Evolutionary conservation across 345 rosid species (phyloP), one percentile per base, ranked within the genome.

Genomic region (Raphanus raphanistrum): DNA sequence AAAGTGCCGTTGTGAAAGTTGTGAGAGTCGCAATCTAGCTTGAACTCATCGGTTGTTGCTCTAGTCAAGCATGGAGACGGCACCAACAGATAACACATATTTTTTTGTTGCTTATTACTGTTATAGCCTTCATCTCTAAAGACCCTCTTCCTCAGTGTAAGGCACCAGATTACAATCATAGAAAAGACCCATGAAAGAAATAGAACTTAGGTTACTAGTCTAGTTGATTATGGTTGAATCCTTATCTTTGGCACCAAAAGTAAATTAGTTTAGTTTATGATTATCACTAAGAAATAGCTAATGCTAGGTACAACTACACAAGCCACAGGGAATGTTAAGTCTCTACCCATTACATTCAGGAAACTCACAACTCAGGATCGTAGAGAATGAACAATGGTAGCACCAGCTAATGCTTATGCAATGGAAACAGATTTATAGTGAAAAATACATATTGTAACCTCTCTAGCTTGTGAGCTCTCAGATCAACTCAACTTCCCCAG

Each of bases 401-500:
- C 15, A 38, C 38, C 10, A 67, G 32, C 32, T 8, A 10, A 29
- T 29, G 12, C 70, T 16, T 29, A 66, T 64, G 29, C 5, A 64
- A 15, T 63, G 33, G 35, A 50, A 68, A 8, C n/a, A 8, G n/a
- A 9, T 36, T 27, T 25, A 31, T 21, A 68, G 52, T 68, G 13
- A 32, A 3, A 66, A 17, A 8, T 9, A 36, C 16, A 17, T 43
- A 50, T n/a, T 35, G n/a, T 26, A 35, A 15, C 15, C 16, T 36
- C 41, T 10, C 48, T 41, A 15, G 17, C 38, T 29, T 8, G 26
- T 60, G 36, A 75, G 21, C 48, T 81, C 71, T 81, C 71, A 81
- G 35, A 81, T 63, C 72, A 81, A 73, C 17, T 81, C 81, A 43
- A 77, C 63, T 73, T 77, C 41, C 16, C 84, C 81, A 41, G 78